phyloP scores from a whole-genome alignment of 768 basidiomycete genomes.

The Leccinum incarnatum region DNA sequence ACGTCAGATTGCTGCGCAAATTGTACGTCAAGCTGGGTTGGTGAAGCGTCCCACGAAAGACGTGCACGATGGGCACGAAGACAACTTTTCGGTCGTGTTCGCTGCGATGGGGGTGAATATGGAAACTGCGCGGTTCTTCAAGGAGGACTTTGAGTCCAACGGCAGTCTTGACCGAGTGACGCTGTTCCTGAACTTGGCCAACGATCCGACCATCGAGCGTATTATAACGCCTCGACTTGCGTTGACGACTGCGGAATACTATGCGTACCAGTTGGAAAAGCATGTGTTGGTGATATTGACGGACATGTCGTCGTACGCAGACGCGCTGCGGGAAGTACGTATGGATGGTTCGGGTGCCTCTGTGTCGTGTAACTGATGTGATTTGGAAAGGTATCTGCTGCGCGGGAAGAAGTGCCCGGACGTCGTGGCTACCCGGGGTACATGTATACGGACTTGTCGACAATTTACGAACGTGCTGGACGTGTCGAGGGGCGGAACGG shows the following conservation, averaged over 20 bases:
- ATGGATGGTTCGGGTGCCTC: constrained; percentile 12
- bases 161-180: constrained; percentile 97
- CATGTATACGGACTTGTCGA: constrained; percentile 99
- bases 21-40: constrained; percentile 97
- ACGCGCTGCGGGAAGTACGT: constrained; percentile 88
- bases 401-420: constrained; percentile 98
- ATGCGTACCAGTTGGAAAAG: constrained; percentile 99
- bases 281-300: constrained; percentile 99
- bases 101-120: constrained; percentile 99
- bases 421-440: constrained; percentile 98
- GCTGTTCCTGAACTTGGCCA: constrained; percentile 96
- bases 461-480: constrained; percentile 98
- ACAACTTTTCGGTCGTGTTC: constrained; percentile 99
- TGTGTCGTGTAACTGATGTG: constrained; percentile 2
- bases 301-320: constrained; percentile 98
- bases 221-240: constrained; percentile 99
- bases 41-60: constrained; percentile 97
- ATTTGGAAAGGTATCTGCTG: constrained; percentile 73
- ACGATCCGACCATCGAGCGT: constrained; percentile 99
- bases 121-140: constrained; percentile 99
- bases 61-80: constrained; percentile 98
- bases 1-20: constrained; percentile 94
- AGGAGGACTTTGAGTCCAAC: constrained; percentile 98
- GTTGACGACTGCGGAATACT: constrained; percentile 97
- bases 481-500: constrained; percentile 97